Evolutionary conservation across 1,284 basidiomycete genomes (phyloP).

Genomic region (Crucibulum cyathiforme): DNA sequence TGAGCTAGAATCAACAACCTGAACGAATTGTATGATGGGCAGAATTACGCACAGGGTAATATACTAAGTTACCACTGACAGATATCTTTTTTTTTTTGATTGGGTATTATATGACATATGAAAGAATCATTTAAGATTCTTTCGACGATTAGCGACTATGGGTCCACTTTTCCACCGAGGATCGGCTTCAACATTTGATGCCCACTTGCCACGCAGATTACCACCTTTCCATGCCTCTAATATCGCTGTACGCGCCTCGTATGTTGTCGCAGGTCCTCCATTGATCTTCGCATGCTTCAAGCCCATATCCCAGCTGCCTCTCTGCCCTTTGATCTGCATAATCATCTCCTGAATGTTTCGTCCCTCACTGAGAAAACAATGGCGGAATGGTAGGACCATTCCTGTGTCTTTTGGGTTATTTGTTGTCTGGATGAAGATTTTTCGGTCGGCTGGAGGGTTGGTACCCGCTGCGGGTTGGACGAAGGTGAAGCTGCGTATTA

Average conservation of each 20-base stretch:
- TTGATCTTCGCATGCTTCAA: constrained; percentile 39
- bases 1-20: too few relatives aligned
- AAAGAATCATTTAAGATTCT: neutral
- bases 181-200: constrained; percentile 12
- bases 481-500: constrained; percentile 43
- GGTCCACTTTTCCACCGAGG: constrained; percentile 36
- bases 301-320: constrained; percentile 49
- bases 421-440: constrained; percentile 47
- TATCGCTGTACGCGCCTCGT: constrained; percentile 25
- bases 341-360: constrained; percentile 44
- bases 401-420: constrained; percentile 42
- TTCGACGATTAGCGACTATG: constrained; percentile 1
- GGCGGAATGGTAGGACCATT: constrained; percentile 36
- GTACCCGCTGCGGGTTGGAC: constrained; percentile 18
- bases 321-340: constrained; percentile 40
- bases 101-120: neutral
- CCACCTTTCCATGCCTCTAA: constrained; percentile 29
- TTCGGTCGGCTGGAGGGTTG: constrained; percentile 9
- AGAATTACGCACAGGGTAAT: too few relatives aligned
- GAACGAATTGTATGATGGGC: too few relatives aligned
- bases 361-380: constrained; percentile 39
- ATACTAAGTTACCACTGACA: neutral
- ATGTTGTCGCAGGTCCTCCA: constrained; percentile 28
- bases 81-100: neutral
- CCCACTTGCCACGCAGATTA: constrained; percentile 13